Conservation (phyloP, 495 filamentous ascomycete genomes). For the Pseudoneurospora amorphoporcata region DNA sequence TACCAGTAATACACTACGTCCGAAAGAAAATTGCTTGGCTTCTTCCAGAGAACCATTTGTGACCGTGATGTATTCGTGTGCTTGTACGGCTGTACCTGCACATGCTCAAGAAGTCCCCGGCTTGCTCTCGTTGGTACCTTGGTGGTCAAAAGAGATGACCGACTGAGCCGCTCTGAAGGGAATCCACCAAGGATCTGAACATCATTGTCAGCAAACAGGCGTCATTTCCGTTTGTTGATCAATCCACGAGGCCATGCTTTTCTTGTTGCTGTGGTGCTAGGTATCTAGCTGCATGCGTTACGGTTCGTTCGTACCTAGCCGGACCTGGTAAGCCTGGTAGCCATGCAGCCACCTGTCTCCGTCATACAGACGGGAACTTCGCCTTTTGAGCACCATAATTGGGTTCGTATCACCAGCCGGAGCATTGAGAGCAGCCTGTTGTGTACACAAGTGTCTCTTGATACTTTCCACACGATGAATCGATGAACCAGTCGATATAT, state of each 20-base stretch:
- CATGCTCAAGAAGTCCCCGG: background rate
- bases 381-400: background rate
- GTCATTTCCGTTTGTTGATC: background rate
- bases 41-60: background rate
- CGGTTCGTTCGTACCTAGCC: background rate
- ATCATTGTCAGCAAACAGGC: background rate
- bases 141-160: background rate
- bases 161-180: background rate
- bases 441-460: background rate
- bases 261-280: background rate
- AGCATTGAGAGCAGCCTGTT: background rate
- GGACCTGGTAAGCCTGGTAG: background rate
- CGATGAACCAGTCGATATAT: background rate
- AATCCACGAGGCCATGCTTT: background rate
- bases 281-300: background rate
- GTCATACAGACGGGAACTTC: background rate
- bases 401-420: background rate
- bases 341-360: background rate
- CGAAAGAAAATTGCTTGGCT: background rate
- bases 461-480: background rate
- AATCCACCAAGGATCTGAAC: background rate
- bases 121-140: background rate
- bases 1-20: background rate
- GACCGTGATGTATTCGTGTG: background rate
- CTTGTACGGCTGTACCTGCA: background rate